Evolutionary conservation across 129 eudicot genomes (phyloP), one percentile per base, ranked within the genome.

Genomic region (Tagetes erecta): DNA sequence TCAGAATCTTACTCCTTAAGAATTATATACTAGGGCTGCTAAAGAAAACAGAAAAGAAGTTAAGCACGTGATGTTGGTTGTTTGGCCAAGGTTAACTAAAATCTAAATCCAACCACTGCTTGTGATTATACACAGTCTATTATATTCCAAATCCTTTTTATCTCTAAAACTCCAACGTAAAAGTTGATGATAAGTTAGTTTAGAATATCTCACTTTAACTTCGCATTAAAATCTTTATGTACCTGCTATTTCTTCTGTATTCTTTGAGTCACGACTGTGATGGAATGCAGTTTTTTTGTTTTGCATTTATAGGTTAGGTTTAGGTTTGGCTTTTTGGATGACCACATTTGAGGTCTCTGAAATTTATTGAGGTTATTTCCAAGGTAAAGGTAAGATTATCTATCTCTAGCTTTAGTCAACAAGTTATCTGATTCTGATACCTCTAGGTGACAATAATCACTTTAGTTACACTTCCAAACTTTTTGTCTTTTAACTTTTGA

Each of bases 221-320:
- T 39, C 6, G 46, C 39, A 36, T 13, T 37, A 27, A 35, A 38
- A 39, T 64, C 8, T 13, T 1, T n/a, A 64, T 2, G 34, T 5
- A 2, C 45, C 2, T 12, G 6, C 49, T 38, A 64, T 5, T 2
- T 37, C 2, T 64, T 38, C 40, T 30, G 5, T 58, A 58, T n/a
- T 33, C 36, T 5, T 30, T 20, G 2, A 40, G 44, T 40, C 5
- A 1, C 2, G 64, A 58, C 39, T 58, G 64, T 58, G 8, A 8
- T 58, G 5, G 38, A 30, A 58, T 1, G 13, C 39, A 49, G 12
- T 12, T 30, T 10, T 9, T 36, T 34, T 51, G 62, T 70, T 70
- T 11, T 45, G 37, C 75, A 70, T n/a, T 7, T 37, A 4, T 33
- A 52, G 20, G 7, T 37, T 70, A 70, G 63, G 74, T 69, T 47